phyloP scores from a whole-genome alignment of 192 early-diverging fungal genomes.

The Glomus cerebriforme region DNA sequence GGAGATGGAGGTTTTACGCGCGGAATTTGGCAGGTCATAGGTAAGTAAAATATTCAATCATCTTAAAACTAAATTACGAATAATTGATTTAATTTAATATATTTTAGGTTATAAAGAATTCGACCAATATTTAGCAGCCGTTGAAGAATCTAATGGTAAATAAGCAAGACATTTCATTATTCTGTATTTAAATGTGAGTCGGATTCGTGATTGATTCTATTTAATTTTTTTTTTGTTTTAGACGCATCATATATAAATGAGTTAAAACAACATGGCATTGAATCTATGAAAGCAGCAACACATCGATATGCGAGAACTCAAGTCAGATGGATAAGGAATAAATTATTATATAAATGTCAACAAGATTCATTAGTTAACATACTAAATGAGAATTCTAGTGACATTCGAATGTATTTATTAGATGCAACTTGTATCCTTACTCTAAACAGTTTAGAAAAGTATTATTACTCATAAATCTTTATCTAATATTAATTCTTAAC shows the following conservation, averaged over 20 bases:
- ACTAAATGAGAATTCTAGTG: background rate
- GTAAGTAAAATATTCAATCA: slow-evolving; percentile 37
- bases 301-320: slow-evolving; percentile 85
- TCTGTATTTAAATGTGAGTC: background rate
- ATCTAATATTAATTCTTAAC: no score
- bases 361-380: slow-evolving; percentile 1
- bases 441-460: no score
- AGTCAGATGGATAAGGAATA: slow-evolving; percentile 81
- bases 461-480: no score
- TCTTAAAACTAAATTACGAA: slow-evolving; percentile 32
- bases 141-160: slow-evolving; percentile 2
- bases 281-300: slow-evolving; percentile 87
- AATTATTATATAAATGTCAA: slow-evolving; percentile 55
- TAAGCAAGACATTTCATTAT: background rate
- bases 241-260: slow-evolving; percentile 33
- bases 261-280: slow-evolving; percentile 59
- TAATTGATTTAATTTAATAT: slow-evolving; percentile 26
- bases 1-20: slow-evolving; percentile 55
- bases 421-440: slow-evolving; percentile 65
- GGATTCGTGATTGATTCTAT: slow-evolving; percentile 23
- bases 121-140: slow-evolving; percentile 59
- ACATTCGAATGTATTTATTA: slow-evolving; percentile 57
- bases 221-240: background rate
- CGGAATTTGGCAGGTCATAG: slow-evolving; percentile 77
- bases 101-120: slow-evolving; percentile 88